Conservation (phyloP, 257 asterid genomes). For the Marsdenia floribunda region DNA sequence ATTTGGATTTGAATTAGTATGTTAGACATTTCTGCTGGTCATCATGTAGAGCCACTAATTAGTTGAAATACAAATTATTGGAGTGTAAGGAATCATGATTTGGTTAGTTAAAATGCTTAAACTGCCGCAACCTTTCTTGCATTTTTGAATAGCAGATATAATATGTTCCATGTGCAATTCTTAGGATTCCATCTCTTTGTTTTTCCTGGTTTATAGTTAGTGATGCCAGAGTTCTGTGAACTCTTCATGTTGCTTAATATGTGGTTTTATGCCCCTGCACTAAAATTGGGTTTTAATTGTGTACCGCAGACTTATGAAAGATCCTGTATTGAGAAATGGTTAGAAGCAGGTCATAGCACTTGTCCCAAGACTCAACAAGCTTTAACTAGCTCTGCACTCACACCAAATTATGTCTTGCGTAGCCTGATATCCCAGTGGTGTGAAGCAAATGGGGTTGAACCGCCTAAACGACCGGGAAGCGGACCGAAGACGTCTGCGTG, state of each 20-base stretch:
- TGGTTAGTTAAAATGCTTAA: not conserved
- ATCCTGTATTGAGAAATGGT: constrained; percentile 85
- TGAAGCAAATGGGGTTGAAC: constrained; percentile 78
- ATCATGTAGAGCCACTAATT: not conserved
- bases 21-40: not conserved
- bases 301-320: constrained; percentile 80
- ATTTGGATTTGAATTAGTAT: not conserved
- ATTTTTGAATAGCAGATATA: not conserved
- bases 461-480: constrained; percentile 70
- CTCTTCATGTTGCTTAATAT: not conserved
- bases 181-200: not conserved
- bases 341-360: constrained; percentile 75
- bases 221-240: not conserved
- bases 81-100: not conserved
- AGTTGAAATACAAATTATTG: not conserved
- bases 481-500: constrained; percentile 50
- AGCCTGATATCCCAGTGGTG: constrained; percentile 98
- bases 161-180: not conserved
- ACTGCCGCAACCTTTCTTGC: not conserved
- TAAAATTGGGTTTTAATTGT: constrained; percentile 5
- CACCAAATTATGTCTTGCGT: constrained; percentile 93
- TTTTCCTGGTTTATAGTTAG: not conserved
- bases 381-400: constrained; percentile 59
- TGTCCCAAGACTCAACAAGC: constrained; percentile 95
- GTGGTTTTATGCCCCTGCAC: not conserved